Conservation (phyloP, 441 rosid genomes). For the Capsella rubella region DNA sequence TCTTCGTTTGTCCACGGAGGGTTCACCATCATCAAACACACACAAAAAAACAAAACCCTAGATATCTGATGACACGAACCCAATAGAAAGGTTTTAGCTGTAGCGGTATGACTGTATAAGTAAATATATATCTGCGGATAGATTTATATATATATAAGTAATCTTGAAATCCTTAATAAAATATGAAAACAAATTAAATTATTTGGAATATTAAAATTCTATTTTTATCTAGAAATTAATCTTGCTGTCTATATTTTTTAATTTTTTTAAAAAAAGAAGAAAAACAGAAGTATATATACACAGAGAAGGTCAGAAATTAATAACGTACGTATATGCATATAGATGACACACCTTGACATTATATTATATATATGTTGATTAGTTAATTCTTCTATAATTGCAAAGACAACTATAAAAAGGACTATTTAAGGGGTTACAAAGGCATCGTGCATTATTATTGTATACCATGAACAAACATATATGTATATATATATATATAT, state of each 20-base stretch:
- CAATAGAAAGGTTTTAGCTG: no score
- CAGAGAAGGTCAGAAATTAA: background rate
- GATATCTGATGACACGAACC: no score
- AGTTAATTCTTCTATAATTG: conserved; percentile 33
- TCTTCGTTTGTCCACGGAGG: conserved; percentile 13
- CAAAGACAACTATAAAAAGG: conserved; percentile 24
- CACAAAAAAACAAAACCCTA: conserved; percentile 1
- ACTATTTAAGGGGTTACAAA: background rate
- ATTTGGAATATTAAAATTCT: no score
- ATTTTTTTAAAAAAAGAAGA: background rate
- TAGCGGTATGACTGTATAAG: no score
- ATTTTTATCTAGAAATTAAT: no score
- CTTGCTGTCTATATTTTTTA: background rate
- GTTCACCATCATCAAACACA: conserved; percentile 22
- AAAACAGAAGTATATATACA: no score
- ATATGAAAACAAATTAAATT: no score
- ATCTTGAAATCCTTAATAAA: no score
- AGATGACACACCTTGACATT: conserved; percentile 1
- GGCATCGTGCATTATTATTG: conserved; percentile 35
- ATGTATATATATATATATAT: no score
- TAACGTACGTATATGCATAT: background rate
- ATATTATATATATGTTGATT: background rate
- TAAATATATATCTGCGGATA: no score
- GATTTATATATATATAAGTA: no score
- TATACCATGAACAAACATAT: conserved; percentile 20